phyloP scores from a whole-genome alignment of 306 rosid species.

The Mimosa bimucronata region DNA sequence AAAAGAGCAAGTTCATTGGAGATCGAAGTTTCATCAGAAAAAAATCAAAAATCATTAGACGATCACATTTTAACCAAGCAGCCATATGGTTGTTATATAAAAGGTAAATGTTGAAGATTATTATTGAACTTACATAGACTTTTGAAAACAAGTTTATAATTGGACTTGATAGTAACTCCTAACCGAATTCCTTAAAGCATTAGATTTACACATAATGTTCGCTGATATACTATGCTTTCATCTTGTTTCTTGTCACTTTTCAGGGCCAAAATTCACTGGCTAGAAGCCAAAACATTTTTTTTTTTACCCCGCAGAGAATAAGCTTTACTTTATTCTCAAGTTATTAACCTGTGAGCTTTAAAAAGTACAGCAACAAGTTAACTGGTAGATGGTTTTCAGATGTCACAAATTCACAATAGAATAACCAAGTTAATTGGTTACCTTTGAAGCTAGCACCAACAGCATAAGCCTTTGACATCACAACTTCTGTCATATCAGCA shows the following conservation, averaged over 20 bases:
- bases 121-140: neutral
- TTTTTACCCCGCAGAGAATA: neutral
- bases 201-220: neutral
- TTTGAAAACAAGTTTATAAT: neutral
- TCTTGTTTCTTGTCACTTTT: neutral
- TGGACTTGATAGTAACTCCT: neutral
- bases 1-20: conserved; percentile 16
- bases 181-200: neutral
- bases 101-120: neutral
- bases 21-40: neutral
- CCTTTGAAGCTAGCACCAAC: conserved; percentile 91
- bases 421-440: conserved; percentile 33
- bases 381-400: neutral
- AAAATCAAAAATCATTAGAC: neutral
- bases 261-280: neutral
- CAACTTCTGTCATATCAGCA: conserved; percentile 95
- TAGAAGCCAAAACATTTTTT: neutral
- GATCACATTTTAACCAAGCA: neutral
- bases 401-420: neutral
- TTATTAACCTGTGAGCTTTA: too few relatives aligned
- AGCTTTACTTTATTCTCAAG: neutral
- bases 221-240: neutral
- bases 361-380: neutral
- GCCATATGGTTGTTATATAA: neutral
- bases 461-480: conserved; percentile 97